Evolutionary conservation across 2,329 filamentous ascomycete genomes (phyloP), one percentile per base, ranked within the genome.

Genomic region (Paraconiothyrium brasiliense): DNA sequence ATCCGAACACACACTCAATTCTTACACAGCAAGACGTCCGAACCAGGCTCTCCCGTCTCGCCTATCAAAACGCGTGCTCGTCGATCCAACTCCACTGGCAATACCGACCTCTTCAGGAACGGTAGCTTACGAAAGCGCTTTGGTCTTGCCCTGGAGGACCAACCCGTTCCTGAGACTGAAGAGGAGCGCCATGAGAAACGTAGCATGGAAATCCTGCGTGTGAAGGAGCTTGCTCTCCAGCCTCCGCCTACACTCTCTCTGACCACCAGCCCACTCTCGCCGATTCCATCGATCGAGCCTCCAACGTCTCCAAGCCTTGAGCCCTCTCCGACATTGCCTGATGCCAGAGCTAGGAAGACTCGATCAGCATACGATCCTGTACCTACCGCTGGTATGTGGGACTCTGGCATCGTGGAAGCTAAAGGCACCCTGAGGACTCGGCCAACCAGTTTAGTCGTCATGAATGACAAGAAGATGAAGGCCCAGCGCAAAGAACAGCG

Each of bases 311-410:
- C 41, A 22, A 61, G 63, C 2, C 63, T 59, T 32, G 54, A 61
- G 6, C 58, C 61, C 34, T 69, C 67, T 11, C 63, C 66, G 7
- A 30, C 34, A 10, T 58, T 57, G 11, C 46, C 64, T 0, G 65
- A 71, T 55, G 24, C 58, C 13, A 64, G 73, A 32, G 52, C 67
- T 3, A 62, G 62, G 14, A 77, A 76, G 48, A 67, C 70, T 1
- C 68, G 73, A 34, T 77, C 74, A 2, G 71, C 74, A 0, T 76
- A 73, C 63, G 69, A 76, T 35, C 75, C 76, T 4, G 62, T 77
- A 16, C 71, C 69, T 0, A 77, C 76, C n/a, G 68, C 73, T 7
- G 74, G 76, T 5, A 52, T 78, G 47, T 78, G 76, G 76, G 76
- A 78, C 51, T 78, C 74, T 1, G 75, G 74, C 1, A 70, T 77